Evolutionary conservation across 2,329 filamentous ascomycete genomes (phyloP), one percentile per base, ranked within the genome.

Genomic region (Ceratocystis ficicola): DNA sequence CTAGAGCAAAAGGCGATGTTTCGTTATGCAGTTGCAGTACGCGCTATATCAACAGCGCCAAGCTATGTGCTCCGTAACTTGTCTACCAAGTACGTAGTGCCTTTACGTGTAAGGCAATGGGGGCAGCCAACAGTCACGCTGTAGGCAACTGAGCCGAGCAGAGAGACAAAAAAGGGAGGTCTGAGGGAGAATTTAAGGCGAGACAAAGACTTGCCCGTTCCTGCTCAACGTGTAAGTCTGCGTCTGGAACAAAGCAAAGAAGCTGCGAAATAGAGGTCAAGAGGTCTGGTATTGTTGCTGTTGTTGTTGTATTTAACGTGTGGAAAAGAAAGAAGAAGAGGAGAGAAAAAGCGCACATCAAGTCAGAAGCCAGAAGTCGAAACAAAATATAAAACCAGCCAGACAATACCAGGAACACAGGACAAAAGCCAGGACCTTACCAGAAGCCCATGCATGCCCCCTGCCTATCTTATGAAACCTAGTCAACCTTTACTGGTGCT

Each of bases 381-480:
- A 52, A 52, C 48, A 63, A 44, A 61, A 41, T 7, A 41, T n/a
- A 63, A 50, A 17, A 2, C 36, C 36, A 12, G 10, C 36, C 36
- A 36, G 15, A 30, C 41, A 41, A 44, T 22, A 25, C 36, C 22
- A 62, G 59, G 30, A 44, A 44, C 36, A 61, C 59, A 41, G 36
- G 44, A 62, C 36, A 41, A 30, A 44, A 44, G 59, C 32, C 59
- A 62, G 28, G 32, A 62, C 59, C 59, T 62, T 20, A 62, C 30
- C 28, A 59, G 55, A 59, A 32, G 55, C 55, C 36, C 28, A 59
- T 30, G n/a, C 55, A 59, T 59, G 55, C 55, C 55, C 55, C 48
- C 22, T 25, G n/a, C 48, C 55, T 59, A 28, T 59, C 55, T 59
- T 20, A 41, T 59, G 55, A 59, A 59, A 59, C 55, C 55, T 59